phyloP scores from a whole-genome alignment of 164 flowering plant species.

The Paratinospora sagittata region DNA sequence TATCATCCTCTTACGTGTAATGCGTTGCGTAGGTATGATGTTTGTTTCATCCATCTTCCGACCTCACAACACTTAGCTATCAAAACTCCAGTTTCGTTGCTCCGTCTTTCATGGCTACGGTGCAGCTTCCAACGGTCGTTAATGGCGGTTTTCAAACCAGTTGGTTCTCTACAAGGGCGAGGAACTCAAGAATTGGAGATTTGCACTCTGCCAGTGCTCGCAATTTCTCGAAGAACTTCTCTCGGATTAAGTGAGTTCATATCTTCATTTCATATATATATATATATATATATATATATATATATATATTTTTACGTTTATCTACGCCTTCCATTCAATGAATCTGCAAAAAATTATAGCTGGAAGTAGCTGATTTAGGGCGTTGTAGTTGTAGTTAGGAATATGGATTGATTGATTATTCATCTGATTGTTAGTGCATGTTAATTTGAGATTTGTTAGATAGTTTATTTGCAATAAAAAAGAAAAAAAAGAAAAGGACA shows the following conservation, averaged over 20 bases:
- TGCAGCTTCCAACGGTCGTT: constrained; percentile 22
- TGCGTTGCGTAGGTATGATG: too few relatives aligned
- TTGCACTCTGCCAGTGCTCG: not conserved
- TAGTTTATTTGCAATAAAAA: not conserved
- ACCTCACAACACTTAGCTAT: not conserved
- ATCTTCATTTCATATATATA: not conserved
- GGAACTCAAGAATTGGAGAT: constrained; percentile 7
- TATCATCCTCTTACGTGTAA: too few relatives aligned
- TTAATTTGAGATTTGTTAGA: too few relatives aligned
- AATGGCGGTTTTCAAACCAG: constrained; percentile 18
- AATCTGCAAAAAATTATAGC: not conserved
- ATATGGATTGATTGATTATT: too few relatives aligned
- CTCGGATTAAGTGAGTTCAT: constrained; percentile 13
- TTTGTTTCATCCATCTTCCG: too few relatives aligned
- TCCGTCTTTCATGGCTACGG: constrained; percentile 15
- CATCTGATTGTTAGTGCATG: too few relatives aligned
- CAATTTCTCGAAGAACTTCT: constrained; percentile 8
- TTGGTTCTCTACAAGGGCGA: constrained; percentile 1
- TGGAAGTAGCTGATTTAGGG: not conserved
- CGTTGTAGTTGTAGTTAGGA: too few relatives aligned
- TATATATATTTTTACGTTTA: not conserved
- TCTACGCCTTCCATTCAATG: not conserved
- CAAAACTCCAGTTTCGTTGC: not conserved
- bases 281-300: too few relatives aligned
- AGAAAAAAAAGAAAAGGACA: too few relatives aligned